Evolutionary conservation across 495 filamentous ascomycete genomes (phyloP).

Genomic region (Aspergillus cristatus): DNA sequence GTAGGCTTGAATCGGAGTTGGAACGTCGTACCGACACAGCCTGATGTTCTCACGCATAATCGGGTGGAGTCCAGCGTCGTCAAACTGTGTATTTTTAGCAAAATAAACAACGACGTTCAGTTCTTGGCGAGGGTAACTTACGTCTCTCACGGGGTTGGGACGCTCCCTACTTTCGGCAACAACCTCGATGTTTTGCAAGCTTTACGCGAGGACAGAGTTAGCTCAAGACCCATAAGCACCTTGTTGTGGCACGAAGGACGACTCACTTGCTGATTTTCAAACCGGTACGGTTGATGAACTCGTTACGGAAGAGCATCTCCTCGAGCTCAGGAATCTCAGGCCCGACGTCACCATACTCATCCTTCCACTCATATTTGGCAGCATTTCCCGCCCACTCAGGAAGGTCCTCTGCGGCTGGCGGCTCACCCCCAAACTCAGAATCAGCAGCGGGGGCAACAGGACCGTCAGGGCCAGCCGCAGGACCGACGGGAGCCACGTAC

Average conservation of each 20-base stretch:
- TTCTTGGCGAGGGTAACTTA: constrained; percentile 14
- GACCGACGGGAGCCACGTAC: constrained; percentile 29
- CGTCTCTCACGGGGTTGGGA: constrained; percentile 21
- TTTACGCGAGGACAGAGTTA: constrained; percentile 6
- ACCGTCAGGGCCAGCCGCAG: too few species aligned
- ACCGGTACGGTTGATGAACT: constrained; percentile 34
- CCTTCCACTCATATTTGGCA: constrained; percentile 71
- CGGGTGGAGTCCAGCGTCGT: constrained; percentile 77
- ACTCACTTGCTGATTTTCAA: constrained; percentile 31
- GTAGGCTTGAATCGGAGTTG: constrained; percentile 83
- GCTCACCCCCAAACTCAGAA: too few species aligned
- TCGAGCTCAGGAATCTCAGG: constrained; percentile 62
- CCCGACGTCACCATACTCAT: constrained; percentile 77
- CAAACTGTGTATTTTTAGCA: constrained; percentile 39
- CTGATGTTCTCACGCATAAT: constrained; percentile 68
- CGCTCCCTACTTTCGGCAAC: constrained; percentile 21
- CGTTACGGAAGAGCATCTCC: constrained; percentile 55
- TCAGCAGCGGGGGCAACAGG: too few species aligned
- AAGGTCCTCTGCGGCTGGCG: constrained; percentile 5
- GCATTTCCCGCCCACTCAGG: constrained; percentile 49
- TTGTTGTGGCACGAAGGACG: too few species aligned
- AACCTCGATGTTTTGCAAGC: constrained; percentile 25
- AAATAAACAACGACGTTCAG: constrained; percentile 29
- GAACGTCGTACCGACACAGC: constrained; percentile 53
- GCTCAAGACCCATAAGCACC: too few species aligned